Conservation (phyloP, 1,284 basidiomycete species). For the Athelia psychrophila region DNA sequence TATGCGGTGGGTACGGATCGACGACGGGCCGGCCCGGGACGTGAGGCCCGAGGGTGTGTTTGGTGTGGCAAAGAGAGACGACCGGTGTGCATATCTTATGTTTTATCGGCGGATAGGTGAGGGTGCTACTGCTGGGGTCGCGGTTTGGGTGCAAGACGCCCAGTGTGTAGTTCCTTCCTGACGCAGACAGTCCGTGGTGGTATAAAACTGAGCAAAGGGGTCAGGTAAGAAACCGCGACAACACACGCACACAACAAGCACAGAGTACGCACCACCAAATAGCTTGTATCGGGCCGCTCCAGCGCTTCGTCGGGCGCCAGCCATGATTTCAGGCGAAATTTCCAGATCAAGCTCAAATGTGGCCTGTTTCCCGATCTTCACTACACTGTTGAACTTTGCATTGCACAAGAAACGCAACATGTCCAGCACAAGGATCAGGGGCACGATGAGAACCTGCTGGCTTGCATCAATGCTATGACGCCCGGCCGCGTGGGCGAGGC, state of each 20-base stretch:
- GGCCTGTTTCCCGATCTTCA: slow-evolving; percentile 86
- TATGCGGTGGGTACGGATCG: too few relatives aligned
- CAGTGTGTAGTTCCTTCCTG: slow-evolving; percentile 95
- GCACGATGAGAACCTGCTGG: slow-evolving; percentile 89
- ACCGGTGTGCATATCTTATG: too few relatives aligned
- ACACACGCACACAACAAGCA: neutral
- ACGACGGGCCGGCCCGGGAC: too few relatives aligned
- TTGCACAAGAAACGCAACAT: slow-evolving; percentile 95
- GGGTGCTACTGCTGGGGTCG: slow-evolving; percentile 37
- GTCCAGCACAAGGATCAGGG: slow-evolving; percentile 87
- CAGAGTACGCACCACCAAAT: slow-evolving; percentile 81
- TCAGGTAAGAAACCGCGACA: neutral
- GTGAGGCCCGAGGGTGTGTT: too few relatives aligned
- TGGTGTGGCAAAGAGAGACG: too few relatives aligned
- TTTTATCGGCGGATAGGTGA: too few relatives aligned
- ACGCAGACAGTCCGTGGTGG: slow-evolving; percentile 90
- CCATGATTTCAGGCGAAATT: slow-evolving; percentile 70
- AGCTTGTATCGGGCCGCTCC: slow-evolving; percentile 72
- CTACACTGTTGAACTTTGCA: slow-evolving; percentile 71
- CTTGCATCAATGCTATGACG: slow-evolving; percentile 74
- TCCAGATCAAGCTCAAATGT: slow-evolving; percentile 78
- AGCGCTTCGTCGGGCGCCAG: slow-evolving; percentile 47
- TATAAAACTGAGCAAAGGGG: slow-evolving; percentile 67
- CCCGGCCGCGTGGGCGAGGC: slow-evolving; percentile 57
- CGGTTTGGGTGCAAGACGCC: slow-evolving; percentile 83